phyloP scores from a whole-genome alignment of 208 protist genomes.

The Crithidia sp. region DNA sequence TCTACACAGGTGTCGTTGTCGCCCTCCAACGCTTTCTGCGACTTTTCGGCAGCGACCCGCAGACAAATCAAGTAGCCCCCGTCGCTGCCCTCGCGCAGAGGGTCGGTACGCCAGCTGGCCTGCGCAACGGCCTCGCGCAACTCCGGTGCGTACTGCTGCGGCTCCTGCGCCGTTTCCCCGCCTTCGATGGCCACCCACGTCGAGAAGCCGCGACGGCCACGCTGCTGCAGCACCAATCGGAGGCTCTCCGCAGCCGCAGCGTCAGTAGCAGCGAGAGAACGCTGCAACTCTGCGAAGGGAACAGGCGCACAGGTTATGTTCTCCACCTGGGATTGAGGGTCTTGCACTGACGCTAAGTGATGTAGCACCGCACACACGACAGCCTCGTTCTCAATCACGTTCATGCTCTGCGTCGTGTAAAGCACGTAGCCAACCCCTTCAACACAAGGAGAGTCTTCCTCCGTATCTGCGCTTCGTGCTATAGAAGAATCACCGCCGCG shows the following conservation, averaged over 20 bases:
- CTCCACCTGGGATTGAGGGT: not conserved
- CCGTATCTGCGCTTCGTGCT: not conserved
- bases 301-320: constrained; percentile 41
- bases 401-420: constrained; percentile 94
- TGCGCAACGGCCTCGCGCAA: constrained; percentile 46
- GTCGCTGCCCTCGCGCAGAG: constrained; percentile 41
- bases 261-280: constrained; percentile 9
- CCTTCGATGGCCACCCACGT: constrained; percentile 69
- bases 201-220: constrained; percentile 40
- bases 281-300: not conserved
- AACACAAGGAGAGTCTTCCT: no score
- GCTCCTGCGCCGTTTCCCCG: constrained; percentile 44
- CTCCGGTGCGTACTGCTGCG: constrained; percentile 23
- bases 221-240: constrained; percentile 6
- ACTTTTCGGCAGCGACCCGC: constrained; percentile 10
- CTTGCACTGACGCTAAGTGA: constrained; percentile 11
- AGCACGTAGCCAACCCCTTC: constrained; percentile 62
- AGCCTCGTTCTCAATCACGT: constrained; percentile 95
- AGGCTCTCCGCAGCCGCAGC: constrained; percentile 15
- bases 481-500: not conserved
- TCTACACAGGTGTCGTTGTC: no score
- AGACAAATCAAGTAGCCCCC: constrained; percentile 62
- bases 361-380: constrained; percentile 84
- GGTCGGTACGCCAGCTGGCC: constrained; percentile 50
- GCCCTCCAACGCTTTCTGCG: no score